Evolutionary conservation across 106 monocot genomes (phyloP), one percentile per base, ranked within the genome.

Genomic region (Platanthera guangdongensis): DNA sequence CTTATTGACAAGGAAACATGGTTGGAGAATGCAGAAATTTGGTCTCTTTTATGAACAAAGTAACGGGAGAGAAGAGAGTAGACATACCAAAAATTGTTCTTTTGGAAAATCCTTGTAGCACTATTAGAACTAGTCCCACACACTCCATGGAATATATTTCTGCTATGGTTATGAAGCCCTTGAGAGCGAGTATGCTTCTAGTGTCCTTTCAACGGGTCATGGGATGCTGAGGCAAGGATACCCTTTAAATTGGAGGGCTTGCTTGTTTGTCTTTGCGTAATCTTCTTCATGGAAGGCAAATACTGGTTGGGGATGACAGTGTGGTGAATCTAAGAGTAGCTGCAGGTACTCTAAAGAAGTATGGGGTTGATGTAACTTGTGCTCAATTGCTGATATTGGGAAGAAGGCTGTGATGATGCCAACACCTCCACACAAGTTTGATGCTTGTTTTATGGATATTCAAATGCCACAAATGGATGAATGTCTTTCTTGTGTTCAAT

Each of bases 371-470:
- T 76, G 92, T 92, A 51, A 82, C 77, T 32, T 87, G 92, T 84
- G 92, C n/a, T n/a, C n/a, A n/a, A n/a, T n/a, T n/a, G n/a, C 74
- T 4, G 89, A 89, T 10, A 86, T 86, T 79, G 92, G 92, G 50
- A 89, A 84, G 77, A 89, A 86, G 75, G 92, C 92, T 6, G 87
- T 89, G 18, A 47, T 49, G 19, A 71, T 89, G 89, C 89, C 89
- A 30, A 85, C 82, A 81, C 92, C 92, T 71, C 89, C 89, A 5
- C 89, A 92, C 59, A 68, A 80, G 13, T 92, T 92, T 77, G 89
- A 92, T 79, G 92, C 92, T 73, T 92, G 92, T 68, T 92, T 92
- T 72, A 92, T 92, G 92, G 92, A 92, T 77, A 92, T 92, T 78
- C 92, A 92, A 82, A 92, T 92, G 92, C 92, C 92, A 53, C 89